A percentile compares a stretch with the other conserved stretches of the same genome.
Evolutionary conservation across 371 early-diverging fungal genomes (phyloP).

Genomic region (Mucor velutinosus): DNA sequence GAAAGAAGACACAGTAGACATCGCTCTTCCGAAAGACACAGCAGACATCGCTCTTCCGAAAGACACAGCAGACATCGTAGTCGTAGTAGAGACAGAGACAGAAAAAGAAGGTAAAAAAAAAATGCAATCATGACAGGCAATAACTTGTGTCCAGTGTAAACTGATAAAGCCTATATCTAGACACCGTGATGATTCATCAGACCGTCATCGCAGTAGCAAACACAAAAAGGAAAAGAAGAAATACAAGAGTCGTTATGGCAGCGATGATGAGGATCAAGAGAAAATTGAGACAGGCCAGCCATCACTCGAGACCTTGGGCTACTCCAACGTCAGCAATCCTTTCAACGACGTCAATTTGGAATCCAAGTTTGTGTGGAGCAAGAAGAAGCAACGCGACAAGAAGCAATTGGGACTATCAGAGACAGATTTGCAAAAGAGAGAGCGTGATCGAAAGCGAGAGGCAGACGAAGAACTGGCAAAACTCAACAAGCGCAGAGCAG

Average conservation of each 20-base stretch:
- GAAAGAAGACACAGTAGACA: slow-evolving; percentile 15
- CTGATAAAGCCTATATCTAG: not conserved
- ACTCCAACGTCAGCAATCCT: slow-evolving; percentile 79
- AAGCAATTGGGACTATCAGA: slow-evolving; percentile 64
- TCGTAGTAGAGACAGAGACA: not conserved
- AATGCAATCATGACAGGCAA: slow-evolving; percentile 5
- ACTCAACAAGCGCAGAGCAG: slow-evolving; percentile 74
- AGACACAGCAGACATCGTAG: slow-evolving; percentile 6
- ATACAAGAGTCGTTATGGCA: slow-evolving; percentile 1
- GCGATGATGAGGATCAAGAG: slow-evolving; percentile 13
- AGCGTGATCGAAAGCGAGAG: slow-evolving; percentile 69
- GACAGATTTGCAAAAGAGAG: slow-evolving; percentile 61
- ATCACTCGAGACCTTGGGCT: slow-evolving; percentile 46
- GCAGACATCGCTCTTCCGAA: slow-evolving; percentile 13
- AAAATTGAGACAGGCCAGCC: slow-evolving; percentile 17
- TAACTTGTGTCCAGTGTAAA: not conserved
- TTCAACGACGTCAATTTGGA: slow-evolving; percentile 82
- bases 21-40: slow-evolving; percentile 10
- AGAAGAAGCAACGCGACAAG: slow-evolving; percentile 67
- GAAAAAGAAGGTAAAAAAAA: slow-evolving; percentile 4
- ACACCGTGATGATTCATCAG: slow-evolving; percentile 16
- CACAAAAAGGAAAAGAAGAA: slow-evolving; percentile 15
- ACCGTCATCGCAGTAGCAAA: slow-evolving; percentile 6
- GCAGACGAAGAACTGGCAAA: slow-evolving; percentile 80
- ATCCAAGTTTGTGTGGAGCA: slow-evolving; percentile 87